phyloP scores from a whole-genome alignment of 345 rosid species.

The Euphorbia pulcherrima region DNA sequence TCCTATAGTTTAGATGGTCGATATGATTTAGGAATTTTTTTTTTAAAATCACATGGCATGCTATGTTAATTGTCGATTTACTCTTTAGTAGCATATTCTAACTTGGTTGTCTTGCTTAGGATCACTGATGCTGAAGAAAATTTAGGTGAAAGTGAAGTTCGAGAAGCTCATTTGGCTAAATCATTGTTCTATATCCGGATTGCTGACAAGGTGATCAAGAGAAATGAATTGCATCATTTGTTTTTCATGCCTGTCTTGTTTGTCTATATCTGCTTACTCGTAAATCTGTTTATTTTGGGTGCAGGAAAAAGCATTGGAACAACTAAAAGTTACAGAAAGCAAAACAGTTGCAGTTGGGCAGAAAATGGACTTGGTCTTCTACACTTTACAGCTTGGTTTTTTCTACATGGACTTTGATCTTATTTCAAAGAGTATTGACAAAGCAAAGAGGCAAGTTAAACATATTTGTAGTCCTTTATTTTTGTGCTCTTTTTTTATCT shows the following conservation, averaged over 20 bases:
- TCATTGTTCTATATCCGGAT: constrained; percentile 78
- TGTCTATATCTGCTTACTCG: constrained; percentile 9
- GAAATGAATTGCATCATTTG: constrained; percentile 1
- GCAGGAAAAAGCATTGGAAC: constrained; percentile 95
- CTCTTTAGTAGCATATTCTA: neutral
- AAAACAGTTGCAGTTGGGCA: constrained; percentile 99
- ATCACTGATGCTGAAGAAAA: constrained; percentile 98
- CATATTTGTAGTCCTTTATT: constrained; percentile 10
- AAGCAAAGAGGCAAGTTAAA: constrained; percentile 74
- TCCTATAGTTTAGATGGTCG: neutral
- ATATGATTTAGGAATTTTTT: neutral
- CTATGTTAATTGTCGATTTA: neutral
- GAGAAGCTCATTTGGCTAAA: constrained; percentile 97
- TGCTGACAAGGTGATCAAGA: constrained; percentile 67
- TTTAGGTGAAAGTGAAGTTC: constrained; percentile 95
- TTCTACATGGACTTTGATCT: constrained; percentile 97
- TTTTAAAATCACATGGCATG: neutral
- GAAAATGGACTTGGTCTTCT: constrained; percentile 92
- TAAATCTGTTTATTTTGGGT: constrained; percentile 11
- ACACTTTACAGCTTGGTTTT: constrained; percentile 76
- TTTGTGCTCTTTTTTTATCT: constrained; percentile 6
- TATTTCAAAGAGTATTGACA: constrained; percentile 90
- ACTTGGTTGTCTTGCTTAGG: constrained; percentile 38
- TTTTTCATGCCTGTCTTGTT: constrained; percentile 1
- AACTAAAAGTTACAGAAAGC: constrained; percentile 85